Base-by-base conservation (phyloP, 139 green algal genomes). In the Nannochloris sp. region DNA sequence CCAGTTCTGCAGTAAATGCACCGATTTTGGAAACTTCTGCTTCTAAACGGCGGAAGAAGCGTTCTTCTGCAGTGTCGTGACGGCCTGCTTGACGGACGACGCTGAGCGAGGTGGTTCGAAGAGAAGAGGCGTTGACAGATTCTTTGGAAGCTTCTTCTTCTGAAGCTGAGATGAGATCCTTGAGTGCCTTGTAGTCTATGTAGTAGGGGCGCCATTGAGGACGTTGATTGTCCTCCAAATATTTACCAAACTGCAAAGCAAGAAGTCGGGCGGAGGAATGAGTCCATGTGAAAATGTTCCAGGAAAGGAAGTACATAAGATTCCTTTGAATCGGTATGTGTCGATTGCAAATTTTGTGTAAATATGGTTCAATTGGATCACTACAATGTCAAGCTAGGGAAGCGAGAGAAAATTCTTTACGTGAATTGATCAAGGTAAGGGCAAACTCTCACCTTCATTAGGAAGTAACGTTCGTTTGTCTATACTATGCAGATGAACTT, bases 131-230 rank as follows among this genome's bases (percentile, higher is more conserved):
- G 30, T 35, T 36, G 12, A 57, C 58, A 44, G 74, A 34, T 39
- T 72, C 65, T 31, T 44, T 45, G 4, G 48, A 62, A 58, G 87
- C 75, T 9, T 23, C 19, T 1, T 65, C 39, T 6, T 75, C 78
- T 59, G 85, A 73, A 29, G 67, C 65, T 67, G 93, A 92, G 72
- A 96, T 94, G 24, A 93, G 68, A 57, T 94, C 82, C 74, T 96
- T 96, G 0, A 96, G 81, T 1, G 53, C 71, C 62, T 75, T 80
- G 61, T 87, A 87, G 55, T 85, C 51, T 24, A 74, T 36, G 33
- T 74, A 74, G 10, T 74, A 58, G 0, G 36, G 3, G 4, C 15
- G 8, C 71, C 71, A 78, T 37, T 70, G 46, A 1, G 36, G 14
- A 32, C 71, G 47, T 36, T 60, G 25, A 31, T 90, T 88, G 54